These are phyloP conservation scores for Candida quercuum DNA, from an alignment of 805 yeast species.

Conservation along the genomic window DNA sequence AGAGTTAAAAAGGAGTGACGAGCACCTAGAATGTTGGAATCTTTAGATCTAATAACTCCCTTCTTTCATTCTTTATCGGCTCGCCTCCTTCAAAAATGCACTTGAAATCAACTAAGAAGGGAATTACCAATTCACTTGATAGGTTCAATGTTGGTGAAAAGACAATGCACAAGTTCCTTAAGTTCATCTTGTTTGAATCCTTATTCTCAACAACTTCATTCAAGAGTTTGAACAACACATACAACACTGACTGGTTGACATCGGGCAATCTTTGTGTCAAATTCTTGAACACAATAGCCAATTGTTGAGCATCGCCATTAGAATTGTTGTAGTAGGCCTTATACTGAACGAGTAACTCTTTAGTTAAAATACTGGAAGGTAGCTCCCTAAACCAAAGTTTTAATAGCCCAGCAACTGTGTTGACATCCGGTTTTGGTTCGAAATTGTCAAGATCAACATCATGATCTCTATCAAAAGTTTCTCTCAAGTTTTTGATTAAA, in stretches of 20 bases:
- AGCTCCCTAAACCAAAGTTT: constrained; percentile 78
- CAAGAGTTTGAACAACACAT: constrained; percentile 62
- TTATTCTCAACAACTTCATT: constrained; percentile 55
- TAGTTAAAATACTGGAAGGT: constrained; percentile 64
- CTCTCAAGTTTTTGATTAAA: constrained; percentile 63
- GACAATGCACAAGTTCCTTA: constrained; percentile 73
- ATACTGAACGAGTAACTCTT: constrained; percentile 37
- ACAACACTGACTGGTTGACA: constrained; percentile 54
- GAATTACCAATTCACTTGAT: constrained; percentile 53
- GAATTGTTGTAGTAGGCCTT: constrained; percentile 27
- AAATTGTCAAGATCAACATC: constrained; percentile 60
- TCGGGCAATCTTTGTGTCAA: constrained; percentile 39
- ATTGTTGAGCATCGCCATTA: constrained; percentile 24
- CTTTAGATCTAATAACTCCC: constrained; percentile 47
- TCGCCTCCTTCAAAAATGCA: constrained; percentile 52
- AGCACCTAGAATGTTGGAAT: constrained; percentile 36
- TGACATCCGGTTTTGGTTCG: constrained; percentile 52
- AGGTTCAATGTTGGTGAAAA: constrained; percentile 77
- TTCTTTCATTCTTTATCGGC: constrained; percentile 32
- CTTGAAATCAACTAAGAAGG: constrained; percentile 56
- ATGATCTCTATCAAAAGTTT: constrained; percentile 55
- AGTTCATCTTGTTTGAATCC: constrained; percentile 74
- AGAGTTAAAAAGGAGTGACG: background rate
- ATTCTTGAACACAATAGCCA: constrained; percentile 27
- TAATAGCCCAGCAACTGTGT: constrained; percentile 81